Base-by-base conservation (phyloP, 2,329 filamentous ascomycete genomes). In the Sporothrix schenckii region DNA sequence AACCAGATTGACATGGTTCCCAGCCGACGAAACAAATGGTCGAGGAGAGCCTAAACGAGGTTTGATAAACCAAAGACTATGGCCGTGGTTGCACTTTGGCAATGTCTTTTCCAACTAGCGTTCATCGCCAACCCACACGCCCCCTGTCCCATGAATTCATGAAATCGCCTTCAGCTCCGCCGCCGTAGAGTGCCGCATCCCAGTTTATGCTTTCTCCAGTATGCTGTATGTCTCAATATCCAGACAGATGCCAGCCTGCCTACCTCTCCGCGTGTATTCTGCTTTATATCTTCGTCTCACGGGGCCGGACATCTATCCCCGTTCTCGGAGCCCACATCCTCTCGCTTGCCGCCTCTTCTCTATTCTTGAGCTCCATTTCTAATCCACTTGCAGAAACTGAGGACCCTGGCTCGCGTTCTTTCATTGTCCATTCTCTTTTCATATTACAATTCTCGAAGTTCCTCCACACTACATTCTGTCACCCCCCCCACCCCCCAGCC, bases 231-330 rank as follows among this genome's bases (percentile, higher is more conserved):
- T 16, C 30, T 47, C 21, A 24, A 24, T 34, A 30, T 21, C 16
- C 27, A 21, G 54, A 34, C 54, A 3, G 30, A 10, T 14, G 27
- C 16, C n/a, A 16, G 5, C 11, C 10, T 47, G 44, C 14, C 44
- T 47, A 11, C 41, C 44, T 16, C 58, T 66, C 30, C 3, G 44
- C 34, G 56, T 30, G n/a, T 66, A n/a, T 66, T 66, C 50, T 66
- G 27, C 27, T 30, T 30, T 30, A 30, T n/a, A n/a, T 41, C 16
- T 60, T 13, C 21, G 2, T 27, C 53, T 34, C 60, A 49, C 63
- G 19, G 63, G 49, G 47, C 63, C 63, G 63, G 65, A 67, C 65
- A 44, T 67, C 65, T 67, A 67, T 44, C 65, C 50, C 65, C 65
- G 50, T 56, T 13, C 30, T 54, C 49, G 47, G 27, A 34, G 21